These are phyloP conservation scores for Mortierella sp. DNA, from an alignment of 371 early-diverging fungal species.

Conservation along the genomic window DNA sequence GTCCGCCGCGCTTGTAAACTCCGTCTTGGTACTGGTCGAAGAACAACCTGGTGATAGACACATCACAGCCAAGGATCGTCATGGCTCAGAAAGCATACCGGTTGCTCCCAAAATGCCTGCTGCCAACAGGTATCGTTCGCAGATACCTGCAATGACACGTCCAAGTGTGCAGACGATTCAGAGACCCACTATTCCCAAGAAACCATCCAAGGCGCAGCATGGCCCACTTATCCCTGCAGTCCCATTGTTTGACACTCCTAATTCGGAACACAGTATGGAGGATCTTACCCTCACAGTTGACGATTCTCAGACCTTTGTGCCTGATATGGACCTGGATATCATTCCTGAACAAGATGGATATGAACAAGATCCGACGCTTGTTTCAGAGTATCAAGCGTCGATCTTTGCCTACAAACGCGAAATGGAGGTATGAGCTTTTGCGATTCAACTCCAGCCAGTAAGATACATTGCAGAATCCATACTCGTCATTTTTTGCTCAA, in stretches of 20 bases:
- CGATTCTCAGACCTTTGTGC: neutral
- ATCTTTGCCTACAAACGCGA: conserved; percentile 81
- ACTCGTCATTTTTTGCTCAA: conserved; percentile 8
- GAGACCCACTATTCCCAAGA: neutral
- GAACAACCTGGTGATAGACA: neutral
- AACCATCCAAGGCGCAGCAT: neutral
- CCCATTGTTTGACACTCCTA: conserved; percentile 18
- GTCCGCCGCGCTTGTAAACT: neutral
- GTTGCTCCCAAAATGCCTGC: conserved; percentile 26
- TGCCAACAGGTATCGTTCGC: conserved; percentile 6
- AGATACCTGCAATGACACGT: neutral
- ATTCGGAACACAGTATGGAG: conserved; percentile 16
- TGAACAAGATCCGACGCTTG: conserved; percentile 45
- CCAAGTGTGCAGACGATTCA: neutral
- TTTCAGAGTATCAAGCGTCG: conserved; percentile 81
- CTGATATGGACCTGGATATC: conserved; percentile 20
- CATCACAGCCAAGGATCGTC: neutral
- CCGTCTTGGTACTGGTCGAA: neutral
- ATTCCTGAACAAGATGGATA: neutral
- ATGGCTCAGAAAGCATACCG: neutral
- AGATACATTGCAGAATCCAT: no score
- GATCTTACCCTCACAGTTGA: neutral
- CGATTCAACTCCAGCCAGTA: no score
- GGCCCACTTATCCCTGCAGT: conserved; percentile 27
- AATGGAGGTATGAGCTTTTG: conserved; percentile 66